Percentiles rank a stretch among this genome's conserved stretches.
Evolutionary conservation across 2,329 filamentous ascomycete genomes (phyloP).

Genomic region (Apiospora hydei): DNA sequence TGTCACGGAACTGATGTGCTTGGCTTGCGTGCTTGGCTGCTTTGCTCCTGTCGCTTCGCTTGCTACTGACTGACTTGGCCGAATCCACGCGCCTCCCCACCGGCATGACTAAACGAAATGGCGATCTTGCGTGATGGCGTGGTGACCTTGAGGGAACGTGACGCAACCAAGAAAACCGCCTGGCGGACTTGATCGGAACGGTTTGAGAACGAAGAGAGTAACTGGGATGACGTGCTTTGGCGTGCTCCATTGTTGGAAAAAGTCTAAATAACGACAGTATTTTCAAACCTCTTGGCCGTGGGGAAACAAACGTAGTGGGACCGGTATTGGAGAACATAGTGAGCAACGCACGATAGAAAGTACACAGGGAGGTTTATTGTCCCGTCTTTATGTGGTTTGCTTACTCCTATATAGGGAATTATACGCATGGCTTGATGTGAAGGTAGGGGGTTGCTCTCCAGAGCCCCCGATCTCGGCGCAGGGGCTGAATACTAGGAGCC

Average conservation of each 20-base stretch:
- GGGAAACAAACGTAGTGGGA: too few species aligned
- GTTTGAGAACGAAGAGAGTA: background rate
- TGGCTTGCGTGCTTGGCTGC: background rate
- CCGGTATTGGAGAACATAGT: background rate
- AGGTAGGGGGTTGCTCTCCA: background rate
- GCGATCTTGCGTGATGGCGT: constrained; percentile 10
- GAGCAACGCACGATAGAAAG: background rate
- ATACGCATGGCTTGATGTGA: too few species aligned
- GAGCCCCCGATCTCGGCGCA: constrained; percentile 13
- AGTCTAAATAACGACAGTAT: background rate
- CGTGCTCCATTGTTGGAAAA: constrained; percentile 5
- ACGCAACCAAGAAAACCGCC: background rate
- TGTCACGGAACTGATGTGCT: background rate
- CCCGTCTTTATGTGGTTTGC: background rate
- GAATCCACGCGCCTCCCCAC: constrained; percentile 5
- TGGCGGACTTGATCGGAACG: background rate
- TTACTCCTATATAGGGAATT: background rate
- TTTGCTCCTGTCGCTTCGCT: too few species aligned
- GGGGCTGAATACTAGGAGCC: background rate
- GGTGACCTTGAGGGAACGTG: constrained; percentile 3
- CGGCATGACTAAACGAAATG: constrained; percentile 14
- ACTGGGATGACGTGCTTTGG: background rate
- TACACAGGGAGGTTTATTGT: background rate
- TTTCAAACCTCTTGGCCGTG: background rate
- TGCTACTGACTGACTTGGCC: background rate